Evolutionary conservation across 139 green algal genomes (phyloP), one percentile per base, ranked within the genome.

Genomic region (Dunaliella primolecta): DNA sequence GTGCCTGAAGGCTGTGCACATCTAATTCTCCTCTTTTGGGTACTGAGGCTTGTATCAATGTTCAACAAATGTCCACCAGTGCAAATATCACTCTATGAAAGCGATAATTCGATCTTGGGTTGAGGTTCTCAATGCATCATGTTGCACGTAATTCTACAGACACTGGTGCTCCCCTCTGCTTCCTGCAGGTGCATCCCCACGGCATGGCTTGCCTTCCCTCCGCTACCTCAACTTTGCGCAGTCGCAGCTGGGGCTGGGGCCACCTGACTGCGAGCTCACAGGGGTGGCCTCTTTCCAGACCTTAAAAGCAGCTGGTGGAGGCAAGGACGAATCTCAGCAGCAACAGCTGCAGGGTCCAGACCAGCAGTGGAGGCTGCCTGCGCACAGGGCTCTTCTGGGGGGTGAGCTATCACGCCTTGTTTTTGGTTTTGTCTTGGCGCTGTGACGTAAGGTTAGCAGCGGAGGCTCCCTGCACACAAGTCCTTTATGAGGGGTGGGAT

Each of bases 201-300:
- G 7, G 46, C 15, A 7, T 64, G 46, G 46, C 15, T 64, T 15
- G 7, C 46, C 46, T 15, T 64, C 46, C 15, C 15, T 64, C 7
- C 7, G 15, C 7, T 64, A 64, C 46, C 46, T 64, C 7, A 15
- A 64, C 7, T 64, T 64, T 64, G 46, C 46, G 15, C 46, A 64
- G 7, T 25, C 46, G 7, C 46, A 64, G 7, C 71, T 76, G 38
- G 83, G 83, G 3, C 85, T 93, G 81, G 91, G 91, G 0, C 55
- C 80, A 32, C 56, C 86, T 0, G 91, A 93, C 83, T 87, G 85
- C 36, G 1, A 80, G 64, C 86, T 93, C 57, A 34, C 80, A 24
- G 89, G 86, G 25, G 46, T 24, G 0, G 84, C 84, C 77, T 93
- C 87, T 86, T 25, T 64, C 46, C n/a, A n/a, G n/a, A n/a, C n/a